Evolutionary conservation across 2,329 filamentous ascomycete genomes (phyloP), one percentile per base, ranked within the genome.

Genomic region (Aspergillus novoparasiticus): DNA sequence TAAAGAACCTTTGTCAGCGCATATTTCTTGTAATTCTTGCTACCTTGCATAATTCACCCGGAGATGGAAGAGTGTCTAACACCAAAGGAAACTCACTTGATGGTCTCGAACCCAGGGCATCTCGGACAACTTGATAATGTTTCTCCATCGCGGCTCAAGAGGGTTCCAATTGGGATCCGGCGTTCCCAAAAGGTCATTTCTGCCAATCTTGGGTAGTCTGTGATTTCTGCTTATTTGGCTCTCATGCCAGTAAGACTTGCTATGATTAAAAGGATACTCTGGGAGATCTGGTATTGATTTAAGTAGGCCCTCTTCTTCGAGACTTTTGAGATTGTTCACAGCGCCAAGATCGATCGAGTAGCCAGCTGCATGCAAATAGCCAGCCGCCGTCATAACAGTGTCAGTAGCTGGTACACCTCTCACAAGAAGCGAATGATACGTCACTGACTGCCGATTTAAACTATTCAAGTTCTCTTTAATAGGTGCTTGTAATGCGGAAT

Each of bases 401-500:
- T 53, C 30, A 16, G 30, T 43, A 71, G 43, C 57, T 14, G 19
- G 28, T 11, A 36, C n/a, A 6, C 26, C 57, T 19, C 39, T 12
- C 28, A 51, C 30, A 8, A 51, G 26, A 30, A 34, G 36, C 12
- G 57, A 39, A 21, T 39, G 5, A 11, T 59, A 59, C 16, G 10
- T n/a, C 1, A 59, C 57, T 2, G 10, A 32, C n/a, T 26, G n/a
- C 10, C 46, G 36, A 9, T 21, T 19, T 14, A 5, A 9, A 16
- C 11, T 21, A 1, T 21, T n/a, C 16, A 59, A 21, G 3, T 65
- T 73, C 23, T 77, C 69, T 48, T 69, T 71, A 19, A 75, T 69
- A 1, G 73, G 72, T 10, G 72, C 71, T 34, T 69, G 68, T 14
- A 77, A 59, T 10, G 74, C 72, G 9, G 69, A 67, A 54, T 77